Evolutionary conservation across 176 grass and related monocot genomes (phyloP), one percentile per base, ranked within the genome.

Genomic region (Avena sativa): DNA sequence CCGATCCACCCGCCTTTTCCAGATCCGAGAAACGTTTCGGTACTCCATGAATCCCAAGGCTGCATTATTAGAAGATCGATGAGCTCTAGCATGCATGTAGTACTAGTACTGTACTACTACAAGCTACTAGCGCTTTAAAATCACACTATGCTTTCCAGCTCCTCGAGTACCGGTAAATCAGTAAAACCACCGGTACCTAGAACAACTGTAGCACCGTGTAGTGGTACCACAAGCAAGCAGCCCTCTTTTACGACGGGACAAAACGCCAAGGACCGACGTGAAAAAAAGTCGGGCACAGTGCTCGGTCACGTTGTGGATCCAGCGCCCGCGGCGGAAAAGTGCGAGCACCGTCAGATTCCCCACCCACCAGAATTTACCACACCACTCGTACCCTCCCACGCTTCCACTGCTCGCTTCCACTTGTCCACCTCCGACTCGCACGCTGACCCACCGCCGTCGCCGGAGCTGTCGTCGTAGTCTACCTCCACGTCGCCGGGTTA

Each of bases 261-360:
- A 48, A 66, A 66, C 63, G 1, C 25, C 5, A 12, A 65, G 13
- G 26, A 16, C 28, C 0, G 64, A 67, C 12, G 63, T 32, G 63
- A 32, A 16, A 66, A 65, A 32, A 2, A 16, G 64, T 34, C 64
- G 0, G 60, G 15, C 61, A 51, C 61, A 50, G 17, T 26, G 19
- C 3, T 21, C 46, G 7, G 47, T 4, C 38, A 19, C 26, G 62
- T 21, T 15, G 48, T 28, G 50, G 76, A 67, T 81, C 34, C 17
- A 85, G 71, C 71, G 20, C 62, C 17, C 66, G 21, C 1, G 23
- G 40, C 71, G 34, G 72, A 23, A 62, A 56, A 83, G 84, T 20
- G 63, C n/a, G 51, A 70, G 11, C n/a, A 74, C 30, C 81, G 49
- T 86, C 40, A 55, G 79, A 86, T 83, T 62, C 79, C 44, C 52